Base-by-base conservation (phyloP, 169 alveolate genomes). In the Plasmodium inui region DNA sequence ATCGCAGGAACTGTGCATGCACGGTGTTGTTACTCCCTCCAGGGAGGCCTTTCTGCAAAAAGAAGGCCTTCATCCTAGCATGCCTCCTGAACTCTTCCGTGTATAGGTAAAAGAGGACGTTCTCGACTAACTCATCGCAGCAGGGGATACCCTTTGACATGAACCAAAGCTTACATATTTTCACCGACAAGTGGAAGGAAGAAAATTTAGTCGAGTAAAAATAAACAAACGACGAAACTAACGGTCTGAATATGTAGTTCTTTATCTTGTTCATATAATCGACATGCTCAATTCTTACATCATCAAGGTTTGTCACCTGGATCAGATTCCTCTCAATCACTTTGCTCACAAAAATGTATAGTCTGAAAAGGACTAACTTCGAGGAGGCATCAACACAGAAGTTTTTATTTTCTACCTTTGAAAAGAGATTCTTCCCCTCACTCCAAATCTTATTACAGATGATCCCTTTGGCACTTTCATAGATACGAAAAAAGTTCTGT, bases 111-210 rank as follows among this genome's bases (percentile, higher is more conserved):
- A 73, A 85, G 2, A 85, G 41, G 9, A 85, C 41, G 26, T 85
- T 72, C 57, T 85, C 93, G 14, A 85, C 79, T 12, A 85, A 85
- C 0, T 85, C 93, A 1, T 85, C 80, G 50, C 5, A 73, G 26
- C 26, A 22, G 1, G 14, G 39, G 7, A 85, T 32, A 0, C 93
- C 93, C 19, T 85, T 85, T 0, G 80, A 73, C 12, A 55, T 32
- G n/a, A 22, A 46, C 93, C 93, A 85, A 8, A 85, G 61, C 39
- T 85, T 85, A 19, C 93, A 85, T 61, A 85, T 85, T 57, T 85
- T 85, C 4, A 85, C 32, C 1, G 93, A 46, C 10, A 74, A 30
- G 9, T 85, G 84, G n/a, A 85, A 85, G 57, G 93, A 72, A 1
- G 32, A 19, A 76, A 85, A 85, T 85, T 85, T 85, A 9, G 74